Evolutionary conservation across 1,139 yeast genomes (phyloP).

Genomic region (Candida neerlandica): DNA sequence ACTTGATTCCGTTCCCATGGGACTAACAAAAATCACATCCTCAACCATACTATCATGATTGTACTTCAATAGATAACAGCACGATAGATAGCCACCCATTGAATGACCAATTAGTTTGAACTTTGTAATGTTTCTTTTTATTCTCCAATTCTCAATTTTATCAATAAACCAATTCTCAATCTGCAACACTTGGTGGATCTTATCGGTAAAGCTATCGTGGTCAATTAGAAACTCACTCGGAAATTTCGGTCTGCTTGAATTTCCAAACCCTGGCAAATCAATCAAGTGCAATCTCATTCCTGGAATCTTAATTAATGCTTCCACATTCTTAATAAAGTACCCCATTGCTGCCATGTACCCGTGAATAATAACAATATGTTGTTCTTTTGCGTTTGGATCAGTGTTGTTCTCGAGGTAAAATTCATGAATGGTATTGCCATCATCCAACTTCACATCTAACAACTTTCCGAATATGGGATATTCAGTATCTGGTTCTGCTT

Average conservation of each 20-base stretch:
- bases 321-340: conserved; percentile 44
- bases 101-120: conserved; percentile 45
- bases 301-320: conserved; percentile 34
- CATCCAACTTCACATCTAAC: conserved; percentile 34
- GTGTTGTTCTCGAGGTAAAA: conserved; percentile 33
- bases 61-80: conserved; percentile 46
- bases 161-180: conserved; percentile 50
- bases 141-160: conserved; percentile 42
- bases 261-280: conserved; percentile 51
- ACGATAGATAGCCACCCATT: conserved; percentile 48
- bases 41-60: conserved; percentile 28
- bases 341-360: conserved; percentile 55
- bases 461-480: conserved; percentile 23
- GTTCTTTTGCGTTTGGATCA: conserved; percentile 18
- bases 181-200: conserved; percentile 35
- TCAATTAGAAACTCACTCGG: conserved; percentile 32
- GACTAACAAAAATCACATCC: conserved; percentile 41
- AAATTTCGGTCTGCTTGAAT: conserved; percentile 44
- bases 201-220: conserved; percentile 24
- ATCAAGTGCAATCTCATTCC: conserved; percentile 37
- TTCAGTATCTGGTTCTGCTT: neutral
- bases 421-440: conserved; percentile 39
- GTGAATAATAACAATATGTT: conserved; percentile 40
- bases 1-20: conserved; percentile 51
- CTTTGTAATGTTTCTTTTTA: conserved; percentile 22